These are phyloP conservation scores for Vicia villosa DNA, from an alignment of 306 rosid genomes.

Conservation along the genomic window DNA sequence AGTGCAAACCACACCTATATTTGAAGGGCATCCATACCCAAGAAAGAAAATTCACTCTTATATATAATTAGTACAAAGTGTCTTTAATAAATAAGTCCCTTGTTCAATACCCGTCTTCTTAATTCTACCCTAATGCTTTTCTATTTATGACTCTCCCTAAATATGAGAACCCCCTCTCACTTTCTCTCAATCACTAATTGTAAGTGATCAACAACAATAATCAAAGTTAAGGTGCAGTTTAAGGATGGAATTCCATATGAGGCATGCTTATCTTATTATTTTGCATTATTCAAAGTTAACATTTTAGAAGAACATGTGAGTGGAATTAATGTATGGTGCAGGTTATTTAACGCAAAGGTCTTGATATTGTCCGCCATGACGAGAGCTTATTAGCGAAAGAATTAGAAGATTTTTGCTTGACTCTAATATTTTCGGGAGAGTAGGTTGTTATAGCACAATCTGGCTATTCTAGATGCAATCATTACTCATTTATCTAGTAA, in stretches of 20 bases:
- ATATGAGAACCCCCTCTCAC: too few relatives aligned
- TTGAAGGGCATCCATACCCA: too few relatives aligned
- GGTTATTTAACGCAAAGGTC: slow-evolving; percentile 96
- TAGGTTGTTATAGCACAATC: slow-evolving; percentile 41
- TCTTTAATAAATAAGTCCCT: too few relatives aligned
- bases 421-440: slow-evolving; percentile 93
- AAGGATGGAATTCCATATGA: slow-evolving; percentile 12
- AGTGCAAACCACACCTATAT: too few relatives aligned
- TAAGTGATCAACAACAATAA: too few relatives aligned
- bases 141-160: too few relatives aligned
- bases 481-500: slow-evolving; percentile 31
- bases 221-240: slow-evolving; percentile 68
- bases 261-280: slow-evolving; percentile 45
- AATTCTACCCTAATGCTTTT: too few relatives aligned
- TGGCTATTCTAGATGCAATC: slow-evolving; percentile 24
- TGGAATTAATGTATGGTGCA: slow-evolving; percentile 41
- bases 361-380: slow-evolving; percentile 96
- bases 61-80: too few relatives aligned
- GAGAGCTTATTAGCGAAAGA: slow-evolving; percentile 96
- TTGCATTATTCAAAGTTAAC: slow-evolving; percentile 7
- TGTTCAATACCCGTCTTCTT: too few relatives aligned
- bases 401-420: slow-evolving; percentile 85
- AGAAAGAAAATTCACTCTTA: too few relatives aligned
- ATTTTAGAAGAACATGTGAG: slow-evolving; percentile 25
- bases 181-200: too few relatives aligned